Conservation (phyloP, 164 flowering plant genomes). For the Brasenia schreberi region DNA sequence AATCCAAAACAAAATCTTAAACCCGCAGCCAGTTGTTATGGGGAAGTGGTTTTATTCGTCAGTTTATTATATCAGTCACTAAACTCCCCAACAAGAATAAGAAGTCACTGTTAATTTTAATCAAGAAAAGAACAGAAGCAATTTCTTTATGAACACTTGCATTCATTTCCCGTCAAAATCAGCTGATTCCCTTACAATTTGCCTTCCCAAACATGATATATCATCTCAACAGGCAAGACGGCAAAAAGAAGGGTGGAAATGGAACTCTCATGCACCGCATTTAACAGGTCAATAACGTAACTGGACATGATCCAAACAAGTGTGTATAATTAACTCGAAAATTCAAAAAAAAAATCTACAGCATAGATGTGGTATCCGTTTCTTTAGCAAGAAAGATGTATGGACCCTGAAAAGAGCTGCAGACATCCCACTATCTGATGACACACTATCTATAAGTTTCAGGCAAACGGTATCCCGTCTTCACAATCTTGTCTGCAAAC, state of each 20-base stretch:
- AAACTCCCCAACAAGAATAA: too few species aligned
- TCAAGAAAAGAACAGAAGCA: too few species aligned
- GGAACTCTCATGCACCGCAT: background rate
- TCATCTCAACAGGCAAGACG: background rate
- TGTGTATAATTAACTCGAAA: background rate
- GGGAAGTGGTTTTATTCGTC: too few species aligned
- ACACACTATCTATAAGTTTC: conserved; percentile 8
- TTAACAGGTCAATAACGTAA: background rate
- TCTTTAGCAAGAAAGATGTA: background rate
- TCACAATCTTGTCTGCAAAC: conserved; percentile 6
- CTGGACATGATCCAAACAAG: background rate
- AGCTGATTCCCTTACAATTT: background rate
- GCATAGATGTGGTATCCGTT: background rate
- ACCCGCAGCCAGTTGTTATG: too few species aligned
- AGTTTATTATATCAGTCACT: too few species aligned
- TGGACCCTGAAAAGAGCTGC: background rate
- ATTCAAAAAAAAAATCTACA: background rate
- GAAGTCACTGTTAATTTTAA: too few species aligned
- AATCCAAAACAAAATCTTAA: too few species aligned
- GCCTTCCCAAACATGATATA: background rate
- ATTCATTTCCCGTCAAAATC: background rate
- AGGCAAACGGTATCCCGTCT: conserved; percentile 12
- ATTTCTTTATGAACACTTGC: too few species aligned
- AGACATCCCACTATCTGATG: background rate
- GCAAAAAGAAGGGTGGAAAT: background rate